A percentile compares a stretch with the other conserved stretches of the same genome.
phyloP scores from a whole-genome alignment of 2,329 filamentous ascomycete species.

The Stachybotrys echinatus region DNA sequence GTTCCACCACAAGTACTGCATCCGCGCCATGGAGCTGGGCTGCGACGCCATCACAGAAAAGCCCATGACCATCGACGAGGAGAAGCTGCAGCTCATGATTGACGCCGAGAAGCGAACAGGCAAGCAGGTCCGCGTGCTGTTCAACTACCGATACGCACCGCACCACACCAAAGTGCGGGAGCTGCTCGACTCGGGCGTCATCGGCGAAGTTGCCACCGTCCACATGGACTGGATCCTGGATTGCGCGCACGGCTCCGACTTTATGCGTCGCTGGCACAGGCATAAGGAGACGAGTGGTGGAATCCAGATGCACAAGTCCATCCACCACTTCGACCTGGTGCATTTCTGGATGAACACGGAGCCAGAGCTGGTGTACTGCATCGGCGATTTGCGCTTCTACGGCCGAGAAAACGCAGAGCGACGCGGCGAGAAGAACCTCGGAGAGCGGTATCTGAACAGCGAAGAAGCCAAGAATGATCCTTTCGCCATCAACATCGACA shows the following conservation, averaged over 20 bases:
- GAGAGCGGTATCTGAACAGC: slow-evolving; percentile 32
- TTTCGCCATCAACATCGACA: slow-evolving; percentile 38
- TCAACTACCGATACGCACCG: slow-evolving; percentile 47
- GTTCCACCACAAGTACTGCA: slow-evolving; percentile 40
- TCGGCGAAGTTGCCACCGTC: slow-evolving; percentile 38
- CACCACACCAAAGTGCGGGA: slow-evolving; percentile 45
- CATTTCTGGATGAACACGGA: slow-evolving; percentile 43
- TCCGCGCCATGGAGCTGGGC: slow-evolving; percentile 39
- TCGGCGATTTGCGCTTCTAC: slow-evolving; percentile 42
- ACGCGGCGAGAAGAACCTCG: slow-evolving; percentile 34
- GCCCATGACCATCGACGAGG: slow-evolving; percentile 45
- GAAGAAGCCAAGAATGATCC: slow-evolving; percentile 35
- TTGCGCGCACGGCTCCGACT: slow-evolving; percentile 42
- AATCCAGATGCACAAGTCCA: slow-evolving; percentile 43
- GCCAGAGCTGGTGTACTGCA: slow-evolving; percentile 37
- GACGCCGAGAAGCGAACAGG: slow-evolving; percentile 38
- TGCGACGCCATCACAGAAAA: slow-evolving; percentile 46
- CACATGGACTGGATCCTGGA: slow-evolving; percentile 48
- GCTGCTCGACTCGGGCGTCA: slow-evolving; percentile 34
- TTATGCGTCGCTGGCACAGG: slow-evolving; percentile 45
- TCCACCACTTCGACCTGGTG: slow-evolving; percentile 46
- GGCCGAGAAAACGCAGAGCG: slow-evolving; percentile 43
- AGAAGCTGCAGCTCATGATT: slow-evolving; percentile 36
- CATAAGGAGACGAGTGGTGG: slow-evolving; percentile 43
- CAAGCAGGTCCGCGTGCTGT: slow-evolving; percentile 37